These are phyloP conservation scores for Salix koriyanagi DNA, from an alignment of 345 rosid genomes.

Conservation along the genomic window DNA sequence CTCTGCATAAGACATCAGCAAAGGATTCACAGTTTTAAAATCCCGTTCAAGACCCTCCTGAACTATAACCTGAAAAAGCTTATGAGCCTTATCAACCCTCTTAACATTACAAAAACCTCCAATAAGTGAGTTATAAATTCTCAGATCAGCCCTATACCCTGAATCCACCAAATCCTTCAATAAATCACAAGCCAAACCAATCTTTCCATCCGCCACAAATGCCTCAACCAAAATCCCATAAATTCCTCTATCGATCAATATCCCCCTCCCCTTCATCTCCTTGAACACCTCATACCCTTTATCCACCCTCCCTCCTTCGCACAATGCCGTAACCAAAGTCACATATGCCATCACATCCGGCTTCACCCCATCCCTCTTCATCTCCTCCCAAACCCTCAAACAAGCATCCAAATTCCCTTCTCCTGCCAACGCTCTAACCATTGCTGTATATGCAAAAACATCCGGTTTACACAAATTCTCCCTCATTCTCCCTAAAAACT, in stretches of 20 bases:
- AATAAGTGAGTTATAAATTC: constrained; percentile 74
- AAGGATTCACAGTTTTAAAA: constrained; percentile 61
- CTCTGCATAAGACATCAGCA: constrained; percentile 60
- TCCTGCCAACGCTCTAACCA: constrained; percentile 56
- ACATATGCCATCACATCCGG: constrained; percentile 87
- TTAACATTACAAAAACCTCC: constrained; percentile 61
- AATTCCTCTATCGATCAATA: constrained; percentile 67
- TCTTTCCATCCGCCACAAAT: constrained; percentile 58
- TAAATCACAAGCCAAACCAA: constrained; percentile 63
- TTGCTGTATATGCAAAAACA: constrained; percentile 82
- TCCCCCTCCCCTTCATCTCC: constrained; percentile 69
- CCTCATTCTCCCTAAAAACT: constrained; percentile 66
- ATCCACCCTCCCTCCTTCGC: constrained; percentile 53
- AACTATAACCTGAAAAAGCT: constrained; percentile 49
- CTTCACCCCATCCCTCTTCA: constrained; percentile 57
- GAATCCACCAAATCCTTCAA: constrained; percentile 79
- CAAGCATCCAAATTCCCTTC: constrained; percentile 69
- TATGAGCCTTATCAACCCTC: constrained; percentile 66
- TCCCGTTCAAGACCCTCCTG: constrained; percentile 72
- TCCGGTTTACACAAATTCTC: constrained; percentile 66
- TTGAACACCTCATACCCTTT: constrained; percentile 54
- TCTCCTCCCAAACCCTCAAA: constrained; percentile 78
- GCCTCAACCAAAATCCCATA: constrained; percentile 66
- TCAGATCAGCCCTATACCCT: constrained; percentile 77
- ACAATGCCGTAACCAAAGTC: constrained; percentile 61